Conservation (phyloP, 331 rosid species). For the Rhamnella rubrinervis region DNA sequence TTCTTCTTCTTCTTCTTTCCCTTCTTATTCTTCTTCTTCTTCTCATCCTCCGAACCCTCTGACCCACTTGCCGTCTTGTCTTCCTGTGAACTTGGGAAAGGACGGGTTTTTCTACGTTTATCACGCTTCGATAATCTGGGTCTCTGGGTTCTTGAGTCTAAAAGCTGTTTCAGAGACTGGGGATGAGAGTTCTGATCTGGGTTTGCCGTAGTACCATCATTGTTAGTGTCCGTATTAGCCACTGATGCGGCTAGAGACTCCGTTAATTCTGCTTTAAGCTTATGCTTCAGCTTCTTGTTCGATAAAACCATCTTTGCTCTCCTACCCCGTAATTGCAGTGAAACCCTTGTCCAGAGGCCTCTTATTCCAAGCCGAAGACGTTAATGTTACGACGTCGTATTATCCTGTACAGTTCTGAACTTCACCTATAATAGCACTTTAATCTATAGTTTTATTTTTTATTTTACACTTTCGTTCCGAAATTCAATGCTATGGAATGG, state of each 20-base stretch:
- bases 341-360: background rate
- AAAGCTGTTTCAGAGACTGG: slow-evolving; percentile 40
- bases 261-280: slow-evolving; percentile 51
- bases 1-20: slow-evolving; percentile 28
- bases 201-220: slow-evolving; percentile 15
- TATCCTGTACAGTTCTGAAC: too few species aligned
- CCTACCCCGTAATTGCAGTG: background rate
- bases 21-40: too few species aligned
- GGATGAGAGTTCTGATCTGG: slow-evolving; percentile 18
- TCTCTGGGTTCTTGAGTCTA: slow-evolving; percentile 39
- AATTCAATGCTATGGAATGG: too few species aligned
- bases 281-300: slow-evolving; percentile 75
- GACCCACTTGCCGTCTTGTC: background rate
- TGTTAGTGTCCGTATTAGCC: slow-evolving; percentile 18
- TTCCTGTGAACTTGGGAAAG: slow-evolving; percentile 27
- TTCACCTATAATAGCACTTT: too few species aligned
- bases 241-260: slow-evolving; percentile 28
- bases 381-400: background rate
- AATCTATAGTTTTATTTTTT: too few species aligned
- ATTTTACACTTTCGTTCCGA: too few species aligned
- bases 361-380: background rate
- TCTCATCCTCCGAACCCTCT: slow-evolving; percentile 18
- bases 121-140: slow-evolving; percentile 72
- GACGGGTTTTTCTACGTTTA: slow-evolving; percentile 46
- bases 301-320: slow-evolving; percentile 67